A percentile compares a stretch with the other conserved stretches of the same genome.
These are phyloP conservation scores for Tricholoma sp. DNA, from an alignment of 768 basidiomycete genomes.

Conservation along the genomic window DNA sequence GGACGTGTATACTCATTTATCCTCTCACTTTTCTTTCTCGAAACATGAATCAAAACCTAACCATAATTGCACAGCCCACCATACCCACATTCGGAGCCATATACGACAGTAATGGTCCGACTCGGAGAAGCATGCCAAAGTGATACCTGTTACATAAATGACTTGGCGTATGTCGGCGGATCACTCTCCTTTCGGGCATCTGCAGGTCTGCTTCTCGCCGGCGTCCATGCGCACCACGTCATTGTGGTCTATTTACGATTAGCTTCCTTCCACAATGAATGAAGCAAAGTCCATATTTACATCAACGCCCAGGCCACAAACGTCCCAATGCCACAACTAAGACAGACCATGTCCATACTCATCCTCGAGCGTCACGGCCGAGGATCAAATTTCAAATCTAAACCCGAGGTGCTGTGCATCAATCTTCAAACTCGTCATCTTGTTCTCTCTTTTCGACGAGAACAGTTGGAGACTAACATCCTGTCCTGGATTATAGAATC, in stretches of 20 bases:
- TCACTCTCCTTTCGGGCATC: not conserved
- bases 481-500: not conserved
- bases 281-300: not conserved
- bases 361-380: not conserved
- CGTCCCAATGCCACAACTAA: not conserved
- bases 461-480: not conserved
- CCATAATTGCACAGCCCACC: not conserved
- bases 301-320: not conserved
- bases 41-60: not conserved
- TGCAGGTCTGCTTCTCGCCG: not conserved
- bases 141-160: not conserved
- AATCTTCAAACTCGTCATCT: not conserved
- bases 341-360: not conserved
- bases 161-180: not conserved
- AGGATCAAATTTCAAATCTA: not conserved
- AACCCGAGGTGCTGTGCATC: not conserved
- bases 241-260: not conserved
- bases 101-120: not conserved
- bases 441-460: not conserved
- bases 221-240: not conserved
- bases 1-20: not conserved
- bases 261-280: not conserved
- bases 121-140: not conserved
- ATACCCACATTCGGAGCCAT: not conserved
- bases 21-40: constrained; percentile 1